Evolutionary conservation across 805 yeast species (phyloP), one percentile per base, ranked within the genome.

Genomic region (Teunomyces funiuensis): DNA sequence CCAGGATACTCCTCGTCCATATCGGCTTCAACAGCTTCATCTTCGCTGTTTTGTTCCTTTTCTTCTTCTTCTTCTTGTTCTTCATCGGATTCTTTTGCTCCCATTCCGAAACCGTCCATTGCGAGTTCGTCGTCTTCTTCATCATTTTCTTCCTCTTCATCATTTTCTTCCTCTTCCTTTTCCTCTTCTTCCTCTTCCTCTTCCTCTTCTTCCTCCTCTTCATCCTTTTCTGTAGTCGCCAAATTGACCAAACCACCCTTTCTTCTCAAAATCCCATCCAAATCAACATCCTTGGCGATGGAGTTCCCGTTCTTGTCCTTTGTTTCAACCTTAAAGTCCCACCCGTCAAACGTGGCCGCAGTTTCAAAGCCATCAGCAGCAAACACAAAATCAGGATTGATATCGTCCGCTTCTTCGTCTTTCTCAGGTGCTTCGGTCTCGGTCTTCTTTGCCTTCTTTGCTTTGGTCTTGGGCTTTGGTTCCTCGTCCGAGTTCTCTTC

Each of bases 201-300:
- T 11, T 46, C 51, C 3, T 41, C 51, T 3, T 38, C 42, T 7
- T 44, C 46, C 6, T 22, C 27, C 14, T 43, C 42, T 27, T 43
- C 51, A 6, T 40, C 46, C 9, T 28, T 38, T 13, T 66, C 71
- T 11, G 71, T 63, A 34, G 74, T 79, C 0, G 76, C 80, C 41
- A 79, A 56, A 39, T 78, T 77, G 4, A 76, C 69, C 41, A 83
- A 69, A 30, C 96, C 74, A 61, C 97, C 95, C 54, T 87, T 90
- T 61, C 90, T 77, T 66, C 83, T 81, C 52, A 91, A 85, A 40
- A 91, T 91, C 10, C 82, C 81, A 54, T 91, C 97, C 46, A 91
- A 73, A 69, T 91, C 96, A 6, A 88, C 96, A 46, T 82, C 87
- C 47, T 76, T 78, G 47, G 15, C 49, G 27, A 45, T 40, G 8